Base-by-base conservation (phyloP, 2,329 filamentous ascomycete species). In the Xylaria sp. region DNA sequence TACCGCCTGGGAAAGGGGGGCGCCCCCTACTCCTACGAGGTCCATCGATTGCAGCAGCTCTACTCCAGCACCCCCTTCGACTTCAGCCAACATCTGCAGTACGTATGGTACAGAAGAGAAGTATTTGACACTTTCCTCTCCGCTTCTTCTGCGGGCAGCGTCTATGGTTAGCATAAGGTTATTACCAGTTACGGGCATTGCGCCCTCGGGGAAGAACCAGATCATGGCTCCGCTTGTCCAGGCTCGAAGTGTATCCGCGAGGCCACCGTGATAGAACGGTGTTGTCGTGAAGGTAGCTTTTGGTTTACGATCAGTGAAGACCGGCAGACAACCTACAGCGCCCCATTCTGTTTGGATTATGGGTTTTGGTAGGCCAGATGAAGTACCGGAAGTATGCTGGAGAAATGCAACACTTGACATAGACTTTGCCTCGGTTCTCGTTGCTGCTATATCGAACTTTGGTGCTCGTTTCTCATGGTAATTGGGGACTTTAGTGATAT, bases 341-440 rank as follows among this genome's bases (percentile, higher is more conserved):
- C 81, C 85, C 51, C 80, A 80, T 72, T 90, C 86, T 1, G 80
- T 82, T 65, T 90, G 87, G 0, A 83, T 81, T 0, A 91, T 89
- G 0, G 87, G 86, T 65, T 90, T 90, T 0, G 89, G 88, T 1
- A 87, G 74, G 0, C 88, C 88, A 0, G 85, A 86, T 0, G 88
- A 89, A 2, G 89, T 91, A 0, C 88, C 89, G 0, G 89, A 91
- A 0, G 88, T 89, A 71, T 91, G 88, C 69, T 86, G 84, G 27
- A 89, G 78, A 73, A 89, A 90, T 0, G 88, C 87, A 15, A 84
- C 74, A 13, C 85, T 81, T 1, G 67, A 42, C 27, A 3, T 13
- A 3, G 45, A 4, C 58, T 42, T 17, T 53, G 33, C 10, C 17
- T 36, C 11, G 17, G 27, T 29, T 38, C 25, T 47, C n/a, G 5